Percentiles rank a stretch among this genome's conserved stretches.
phyloP scores from a whole-genome alignment of 192 early-diverging fungal genomes.

The Tieghemiomyces parasiticus region DNA sequence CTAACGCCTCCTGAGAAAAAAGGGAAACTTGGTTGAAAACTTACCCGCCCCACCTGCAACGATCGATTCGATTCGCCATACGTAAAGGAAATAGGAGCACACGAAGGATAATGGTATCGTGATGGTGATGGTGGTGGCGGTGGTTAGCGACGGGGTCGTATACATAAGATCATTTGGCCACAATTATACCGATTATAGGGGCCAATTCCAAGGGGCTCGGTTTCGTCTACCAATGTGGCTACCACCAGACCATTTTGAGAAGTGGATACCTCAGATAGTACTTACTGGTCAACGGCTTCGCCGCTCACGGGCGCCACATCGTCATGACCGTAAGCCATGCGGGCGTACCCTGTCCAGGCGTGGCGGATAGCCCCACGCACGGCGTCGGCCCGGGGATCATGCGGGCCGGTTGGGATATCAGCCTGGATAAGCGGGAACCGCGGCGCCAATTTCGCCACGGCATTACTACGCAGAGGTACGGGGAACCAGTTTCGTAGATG shows the following conservation, averaged over 20 bases:
- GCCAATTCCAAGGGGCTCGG: too few relatives aligned
- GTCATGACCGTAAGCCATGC: constrained; percentile 26
- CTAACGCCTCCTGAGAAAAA: background rate
- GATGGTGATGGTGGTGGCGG: background rate
- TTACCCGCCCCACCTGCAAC: background rate
- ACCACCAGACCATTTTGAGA: too few relatives aligned
- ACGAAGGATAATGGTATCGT: too few relatives aligned
- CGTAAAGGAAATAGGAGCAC: too few relatives aligned
- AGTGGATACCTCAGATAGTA: background rate
- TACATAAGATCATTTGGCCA: background rate
- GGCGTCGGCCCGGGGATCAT: background rate
- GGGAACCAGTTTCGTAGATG: too few relatives aligned
- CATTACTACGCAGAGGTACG: too few relatives aligned
- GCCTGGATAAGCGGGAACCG: background rate
- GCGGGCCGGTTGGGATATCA: background rate
- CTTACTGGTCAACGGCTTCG: constrained; percentile 26
- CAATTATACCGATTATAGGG: background rate
- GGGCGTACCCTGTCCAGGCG: constrained; percentile 28
- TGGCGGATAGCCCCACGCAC: constrained; percentile 27
- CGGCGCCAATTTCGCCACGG: too few relatives aligned
- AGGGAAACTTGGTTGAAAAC: background rate
- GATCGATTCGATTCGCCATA: background rate
- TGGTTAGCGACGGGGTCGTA: background rate
- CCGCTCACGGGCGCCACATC: constrained; percentile 28
- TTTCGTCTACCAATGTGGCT: too few relatives aligned